Percentiles rank a stretch among this genome's conserved stretches.
These are phyloP conservation scores for Hordeum marinum DNA, from an alignment of 176 grass and related monocot species.

Conservation along the genomic window DNA sequence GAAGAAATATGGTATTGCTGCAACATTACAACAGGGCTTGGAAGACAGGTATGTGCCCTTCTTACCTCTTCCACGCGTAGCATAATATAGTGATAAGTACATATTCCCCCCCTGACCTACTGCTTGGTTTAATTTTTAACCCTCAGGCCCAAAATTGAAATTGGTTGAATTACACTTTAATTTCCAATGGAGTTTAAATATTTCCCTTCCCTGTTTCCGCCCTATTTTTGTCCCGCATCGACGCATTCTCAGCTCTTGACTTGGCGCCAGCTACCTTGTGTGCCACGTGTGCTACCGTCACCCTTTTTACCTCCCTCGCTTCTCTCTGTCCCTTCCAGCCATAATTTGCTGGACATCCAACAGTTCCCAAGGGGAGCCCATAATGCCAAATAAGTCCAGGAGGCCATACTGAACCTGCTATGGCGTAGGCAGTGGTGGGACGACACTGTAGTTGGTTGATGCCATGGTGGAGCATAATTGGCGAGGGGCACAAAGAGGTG, in stretches of 20 bases:
- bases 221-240: not conserved
- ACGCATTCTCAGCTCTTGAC: not conserved
- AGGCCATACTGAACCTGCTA: not conserved
- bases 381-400: not conserved
- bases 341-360: not conserved
- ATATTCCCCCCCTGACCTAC: not conserved
- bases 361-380: not conserved
- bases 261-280: not conserved
- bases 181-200: not conserved
- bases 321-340: not conserved
- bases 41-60: slow-evolving; percentile 60
- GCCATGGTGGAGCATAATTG: not conserved
- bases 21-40: slow-evolving; percentile 60
- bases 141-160: not conserved
- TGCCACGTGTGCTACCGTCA: not conserved
- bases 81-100: not conserved
- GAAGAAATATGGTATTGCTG: slow-evolving; percentile 88
- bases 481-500: not conserved
- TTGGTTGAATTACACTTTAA: not conserved
- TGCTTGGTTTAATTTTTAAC: not conserved
- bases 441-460: not conserved
- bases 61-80: not conserved
- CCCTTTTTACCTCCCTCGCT: not conserved
- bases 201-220: not conserved
- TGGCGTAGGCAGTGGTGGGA: not conserved